A percentile compares a stretch with the other conserved stretches of the same genome.
Evolutionary conservation across 2,329 filamentous ascomycete species (phyloP).

Genomic region (Ilyonectria destructans): DNA sequence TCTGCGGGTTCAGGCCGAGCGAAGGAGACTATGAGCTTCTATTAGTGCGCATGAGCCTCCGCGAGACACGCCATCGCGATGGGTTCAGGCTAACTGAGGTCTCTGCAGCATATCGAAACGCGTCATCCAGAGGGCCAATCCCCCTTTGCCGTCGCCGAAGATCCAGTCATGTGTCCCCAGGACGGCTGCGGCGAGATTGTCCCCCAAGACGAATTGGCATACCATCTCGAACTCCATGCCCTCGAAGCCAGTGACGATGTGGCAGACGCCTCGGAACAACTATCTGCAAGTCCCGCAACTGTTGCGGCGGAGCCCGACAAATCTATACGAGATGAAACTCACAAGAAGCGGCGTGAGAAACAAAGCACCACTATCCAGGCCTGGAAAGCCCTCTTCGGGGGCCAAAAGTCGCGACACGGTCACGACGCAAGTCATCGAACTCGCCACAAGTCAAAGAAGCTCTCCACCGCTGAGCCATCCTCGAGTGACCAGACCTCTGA

Average conservation of each 20-base stretch:
- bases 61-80: slow-evolving; percentile 10
- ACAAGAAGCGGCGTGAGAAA: slow-evolving; percentile 37
- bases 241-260: slow-evolving; percentile 43
- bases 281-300: slow-evolving; percentile 28
- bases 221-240: slow-evolving; percentile 48
- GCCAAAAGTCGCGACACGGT: slow-evolving; percentile 25
- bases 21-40: slow-evolving; percentile 55
- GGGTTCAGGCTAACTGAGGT: slow-evolving; percentile 32
- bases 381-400: slow-evolving; percentile 45
- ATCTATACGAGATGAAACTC: not conserved
- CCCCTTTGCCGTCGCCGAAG: slow-evolving; percentile 30
- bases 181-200: slow-evolving; percentile 73
- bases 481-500: slow-evolving; percentile 12
- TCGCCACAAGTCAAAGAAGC: slow-evolving; percentile 46
- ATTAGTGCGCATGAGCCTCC: slow-evolving; percentile 49
- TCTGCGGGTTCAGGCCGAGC: slow-evolving; percentile 54
- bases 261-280: slow-evolving; percentile 32
- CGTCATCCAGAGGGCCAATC: slow-evolving; percentile 46
- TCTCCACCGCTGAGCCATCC: slow-evolving; percentile 9
- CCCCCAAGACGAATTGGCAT: slow-evolving; percentile 43
- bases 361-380: slow-evolving; percentile 40
- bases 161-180: slow-evolving; percentile 40
- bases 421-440: slow-evolving; percentile 41
- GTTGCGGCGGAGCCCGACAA: slow-evolving; percentile 1
- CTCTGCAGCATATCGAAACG: slow-evolving; percentile 50